These are phyloP conservation scores for Cryptococcus amylolentus DNA, from an alignment of 1,284 basidiomycete species.

Conservation along the genomic window DNA sequence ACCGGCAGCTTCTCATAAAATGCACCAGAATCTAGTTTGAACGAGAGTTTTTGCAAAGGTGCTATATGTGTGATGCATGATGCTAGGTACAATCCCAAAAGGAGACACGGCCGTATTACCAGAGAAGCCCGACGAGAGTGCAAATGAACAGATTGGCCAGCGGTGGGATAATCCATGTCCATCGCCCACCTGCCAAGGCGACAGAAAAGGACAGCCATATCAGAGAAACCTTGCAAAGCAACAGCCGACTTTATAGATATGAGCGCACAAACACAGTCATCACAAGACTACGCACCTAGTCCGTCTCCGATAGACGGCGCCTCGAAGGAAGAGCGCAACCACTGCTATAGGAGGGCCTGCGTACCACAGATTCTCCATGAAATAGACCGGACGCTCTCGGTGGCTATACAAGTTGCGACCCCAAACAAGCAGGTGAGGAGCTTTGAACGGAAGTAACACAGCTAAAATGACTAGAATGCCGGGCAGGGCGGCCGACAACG, in stretches of 20 bases:
- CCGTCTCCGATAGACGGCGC: constrained; percentile 46
- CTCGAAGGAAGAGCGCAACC: constrained; percentile 54
- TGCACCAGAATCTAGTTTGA: too few species aligned
- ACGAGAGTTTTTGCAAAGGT: too few species aligned
- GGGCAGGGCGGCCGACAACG: constrained; percentile 44
- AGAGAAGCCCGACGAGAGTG: not conserved
- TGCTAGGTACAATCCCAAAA: too few species aligned
- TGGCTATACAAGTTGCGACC: constrained; percentile 60
- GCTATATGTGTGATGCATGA: too few species aligned
- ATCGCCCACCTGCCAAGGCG: constrained; percentile 60
- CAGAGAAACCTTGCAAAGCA: constrained; percentile 54
- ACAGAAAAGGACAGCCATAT: constrained; percentile 56
- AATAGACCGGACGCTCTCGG: constrained; percentile 15
- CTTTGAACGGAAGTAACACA: constrained; percentile 73
- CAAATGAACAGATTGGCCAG: constrained; percentile 9
- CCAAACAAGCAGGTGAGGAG: constrained; percentile 83
- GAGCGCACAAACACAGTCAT: not conserved
- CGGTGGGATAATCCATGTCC: constrained; percentile 21
- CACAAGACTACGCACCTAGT: constrained; percentile 42
- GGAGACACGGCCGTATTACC: not conserved
- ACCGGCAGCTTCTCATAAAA: too few species aligned
- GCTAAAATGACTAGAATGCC: constrained; percentile 74
- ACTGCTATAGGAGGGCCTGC: constrained; percentile 18
- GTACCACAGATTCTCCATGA: constrained; percentile 24
- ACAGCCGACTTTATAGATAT: constrained; percentile 17